Evolutionary conservation across 257 asterid genomes (phyloP), one percentile per base, ranked within the genome.

Genomic region (Solanum chilense): DNA sequence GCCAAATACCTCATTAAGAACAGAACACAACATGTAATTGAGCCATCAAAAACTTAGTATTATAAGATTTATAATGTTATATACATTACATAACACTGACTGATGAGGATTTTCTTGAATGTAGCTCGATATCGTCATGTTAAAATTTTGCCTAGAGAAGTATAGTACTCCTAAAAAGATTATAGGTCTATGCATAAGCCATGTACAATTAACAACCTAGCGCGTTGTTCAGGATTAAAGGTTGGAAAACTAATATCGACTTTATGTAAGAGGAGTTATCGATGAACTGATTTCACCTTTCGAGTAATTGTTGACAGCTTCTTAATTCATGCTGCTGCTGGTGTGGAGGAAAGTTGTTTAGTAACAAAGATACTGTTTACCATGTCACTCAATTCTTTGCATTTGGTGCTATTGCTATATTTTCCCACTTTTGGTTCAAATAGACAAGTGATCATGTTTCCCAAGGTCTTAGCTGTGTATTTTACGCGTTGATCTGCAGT

Each of bases 251-350:
- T 27, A 45, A 16, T n/a, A 16, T 78, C 42, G 39, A 49, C 15
- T 44, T 77, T 25, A 44, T n/a, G 62, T 14, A 42, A n/a, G 83
- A 76, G n/a, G 83, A 42, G 83, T 76, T 76, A 76, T 42, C 62
- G n/a, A 12, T 45, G 60, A 77, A 77, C 62, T 77, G 15, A 44
- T 77, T 37, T 5, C 64, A 45, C 41, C 83, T 76, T 76, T 44
- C 60, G 29, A 80, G 27, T 47, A 45, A 3, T 78, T 8, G 27
- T 45, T 78, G 84, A 78, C 66, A 78, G 66, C 16, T 10, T 49
- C 29, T 6, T 47, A 16, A 5, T 29, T 94, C 93, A 94, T 83
- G 95, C 98, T 18, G 94, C 98, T 62, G 95, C 92, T 47, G 97
- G 94, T 52, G 93, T 89, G 29, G 95, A 91, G 52, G 92, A 91